Percentiles rank a stretch among this genome's conserved stretches.
Conservation (phyloP, 108 stramenopile species). For the Cyclotella sp. region DNA sequence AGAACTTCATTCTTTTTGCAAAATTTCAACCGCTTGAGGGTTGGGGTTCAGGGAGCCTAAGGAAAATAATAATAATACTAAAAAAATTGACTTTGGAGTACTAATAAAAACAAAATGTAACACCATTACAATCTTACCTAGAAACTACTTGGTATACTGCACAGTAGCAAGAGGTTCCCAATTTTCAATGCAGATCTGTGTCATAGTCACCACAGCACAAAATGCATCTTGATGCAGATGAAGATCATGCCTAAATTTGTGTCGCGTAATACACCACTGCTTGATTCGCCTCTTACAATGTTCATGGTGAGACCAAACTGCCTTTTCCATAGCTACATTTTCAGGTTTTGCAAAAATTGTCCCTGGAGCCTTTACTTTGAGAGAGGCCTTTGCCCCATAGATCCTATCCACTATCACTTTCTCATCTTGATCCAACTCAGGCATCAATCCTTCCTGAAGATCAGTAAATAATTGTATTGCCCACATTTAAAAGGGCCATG, state of each 20-base stretch:
- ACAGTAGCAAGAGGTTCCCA: too few species aligned
- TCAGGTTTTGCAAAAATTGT: neutral
- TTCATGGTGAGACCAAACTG: neutral
- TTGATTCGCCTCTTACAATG: neutral
- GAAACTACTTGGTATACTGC: too few species aligned
- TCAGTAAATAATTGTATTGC: neutral
- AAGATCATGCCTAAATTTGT: neutral
- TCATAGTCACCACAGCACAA: too few species aligned
- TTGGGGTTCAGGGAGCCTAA: too few species aligned
- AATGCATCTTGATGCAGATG: neutral
- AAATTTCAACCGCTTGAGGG: constrained; percentile 10
- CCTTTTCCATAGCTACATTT: neutral
- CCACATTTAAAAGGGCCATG: too few species aligned
- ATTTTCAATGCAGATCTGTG: too few species aligned
- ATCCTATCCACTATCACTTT: neutral
- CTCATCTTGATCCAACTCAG: neutral
- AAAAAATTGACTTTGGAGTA: too few species aligned
- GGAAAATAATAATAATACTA: too few species aligned
- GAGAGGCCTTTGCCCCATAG: neutral
- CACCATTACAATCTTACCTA: too few species aligned
- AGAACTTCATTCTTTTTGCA: constrained; percentile 30
- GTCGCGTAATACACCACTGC: neutral
- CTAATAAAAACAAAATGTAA: too few species aligned
- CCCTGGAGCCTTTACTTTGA: neutral
- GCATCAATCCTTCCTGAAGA: neutral